Conservation (phyloP, 2,329 filamentous ascomycete species). For the Aspergillus sp. region DNA sequence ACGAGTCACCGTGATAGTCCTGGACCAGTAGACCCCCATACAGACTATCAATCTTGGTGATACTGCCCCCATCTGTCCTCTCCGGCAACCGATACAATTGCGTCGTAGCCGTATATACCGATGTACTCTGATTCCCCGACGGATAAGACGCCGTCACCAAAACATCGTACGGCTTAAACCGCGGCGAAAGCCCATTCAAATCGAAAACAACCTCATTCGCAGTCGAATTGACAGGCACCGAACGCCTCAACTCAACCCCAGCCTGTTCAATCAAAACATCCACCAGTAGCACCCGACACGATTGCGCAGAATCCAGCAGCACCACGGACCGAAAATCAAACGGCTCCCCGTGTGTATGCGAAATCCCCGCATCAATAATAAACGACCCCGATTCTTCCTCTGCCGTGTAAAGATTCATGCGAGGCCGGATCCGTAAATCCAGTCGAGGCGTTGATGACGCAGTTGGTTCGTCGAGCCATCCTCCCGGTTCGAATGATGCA, state of each 20-base stretch:
- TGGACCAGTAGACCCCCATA: slow-evolving; percentile 43
- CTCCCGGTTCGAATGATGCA: slow-evolving; percentile 45
- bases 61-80: slow-evolving; percentile 39
- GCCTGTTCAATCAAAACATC: slow-evolving; percentile 17
- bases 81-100: slow-evolving; percentile 38
- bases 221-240: slow-evolving; percentile 33
- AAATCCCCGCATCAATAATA: slow-evolving; percentile 40
- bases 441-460: slow-evolving; percentile 33
- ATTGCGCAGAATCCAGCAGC: too few relatives aligned
- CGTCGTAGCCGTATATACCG: slow-evolving; percentile 32
- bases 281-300: slow-evolving; percentile 21
- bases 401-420: slow-evolving; percentile 45
- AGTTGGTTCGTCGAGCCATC: slow-evolving; percentile 39
- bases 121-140: slow-evolving; percentile 18
- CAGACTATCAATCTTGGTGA: slow-evolving; percentile 45
- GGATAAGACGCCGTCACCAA: slow-evolving; percentile 26
- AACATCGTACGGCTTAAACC: slow-evolving; percentile 33
- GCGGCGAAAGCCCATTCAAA: slow-evolving; percentile 24
- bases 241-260: slow-evolving; percentile 15
- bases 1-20: slow-evolving; percentile 22
- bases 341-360: slow-evolving; percentile 32
- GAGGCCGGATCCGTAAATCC: slow-evolving; percentile 42
- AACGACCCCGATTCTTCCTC: slow-evolving; percentile 35
- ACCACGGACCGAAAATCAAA: slow-evolving; percentile 10
- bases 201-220: slow-evolving; percentile 32